phyloP scores from a whole-genome alignment of 1,284 basidiomycete genomes.

The Leccinum griseonigrum region DNA sequence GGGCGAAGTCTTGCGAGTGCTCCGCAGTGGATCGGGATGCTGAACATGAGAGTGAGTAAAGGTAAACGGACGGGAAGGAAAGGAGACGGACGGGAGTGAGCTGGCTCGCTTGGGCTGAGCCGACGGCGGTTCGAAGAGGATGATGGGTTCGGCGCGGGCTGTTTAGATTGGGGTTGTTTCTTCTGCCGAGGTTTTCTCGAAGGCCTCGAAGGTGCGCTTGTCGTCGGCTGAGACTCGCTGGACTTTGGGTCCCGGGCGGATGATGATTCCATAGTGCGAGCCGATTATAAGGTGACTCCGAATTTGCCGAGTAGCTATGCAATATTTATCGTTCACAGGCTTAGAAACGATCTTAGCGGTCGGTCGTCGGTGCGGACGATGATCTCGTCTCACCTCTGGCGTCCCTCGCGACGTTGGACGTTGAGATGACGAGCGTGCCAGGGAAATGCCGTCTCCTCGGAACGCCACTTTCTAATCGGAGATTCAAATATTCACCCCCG shows the following conservation, averaged over 20 bases:
- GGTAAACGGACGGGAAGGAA: background rate
- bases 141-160: constrained; percentile 21
- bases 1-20: constrained; percentile 33
- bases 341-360: constrained; percentile 14
- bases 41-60: constrained; percentile 18
- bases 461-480: constrained; percentile 25
- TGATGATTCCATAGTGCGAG: constrained; percentile 33
- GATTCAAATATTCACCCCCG: constrained; percentile 27
- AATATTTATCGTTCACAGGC: constrained; percentile 11
- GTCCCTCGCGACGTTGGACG: constrained; percentile 13
- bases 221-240: constrained; percentile 41
- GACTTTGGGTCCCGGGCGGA: constrained; percentile 33
- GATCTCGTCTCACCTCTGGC: constrained; percentile 20
- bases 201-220: constrained; percentile 34
- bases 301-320: constrained; percentile 34
- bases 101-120: constrained; percentile 26
- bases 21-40: constrained; percentile 40
- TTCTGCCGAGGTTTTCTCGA: constrained; percentile 48
- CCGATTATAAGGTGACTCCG: constrained; percentile 30
- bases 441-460: constrained; percentile 30
- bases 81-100: constrained; percentile 17
- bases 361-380: constrained; percentile 10
- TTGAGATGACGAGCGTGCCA: constrained; percentile 15
- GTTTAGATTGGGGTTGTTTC: constrained; percentile 38
- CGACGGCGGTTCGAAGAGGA: constrained; percentile 26